A percentile compares a stretch with the other conserved stretches of the same genome.
Evolutionary conservation across 805 yeast genomes (phyloP).

Genomic region (Barnettozyma sucrosica): DNA sequence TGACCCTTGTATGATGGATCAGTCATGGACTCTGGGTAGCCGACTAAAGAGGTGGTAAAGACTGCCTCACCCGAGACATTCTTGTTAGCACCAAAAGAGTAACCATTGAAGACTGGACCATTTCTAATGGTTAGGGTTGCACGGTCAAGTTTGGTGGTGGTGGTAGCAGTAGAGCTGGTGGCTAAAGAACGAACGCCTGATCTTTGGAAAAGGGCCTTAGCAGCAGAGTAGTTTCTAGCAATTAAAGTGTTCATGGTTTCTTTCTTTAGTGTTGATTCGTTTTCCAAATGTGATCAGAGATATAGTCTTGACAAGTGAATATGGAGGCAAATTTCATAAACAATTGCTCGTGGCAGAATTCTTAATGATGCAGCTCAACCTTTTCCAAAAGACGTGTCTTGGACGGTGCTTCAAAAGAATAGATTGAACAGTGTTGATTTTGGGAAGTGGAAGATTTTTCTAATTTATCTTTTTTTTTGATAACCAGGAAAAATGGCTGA

Average conservation of each 20-base stretch:
- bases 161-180: constrained; percentile 21
- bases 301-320: constrained; percentile 42
- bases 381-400: not conserved
- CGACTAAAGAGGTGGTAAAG: constrained; percentile 95
- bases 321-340: constrained; percentile 26
- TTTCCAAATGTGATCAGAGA: constrained; percentile 50
- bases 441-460: not conserved
- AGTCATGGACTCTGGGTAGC: constrained; percentile 98
- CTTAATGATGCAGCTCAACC: not conserved
- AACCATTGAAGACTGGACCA: constrained; percentile 91
- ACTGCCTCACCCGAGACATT: constrained; percentile 96
- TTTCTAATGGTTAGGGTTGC: constrained; percentile 88
- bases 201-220: constrained; percentile 25
- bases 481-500: constrained; percentile 1
- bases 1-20: constrained; percentile 98
- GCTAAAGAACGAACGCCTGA: constrained; percentile 25
- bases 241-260: constrained; percentile 21
- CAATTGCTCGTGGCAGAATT: not conserved
- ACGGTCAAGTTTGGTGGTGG: constrained; percentile 45
- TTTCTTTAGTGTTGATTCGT: constrained; percentile 31
- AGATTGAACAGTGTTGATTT: not conserved
- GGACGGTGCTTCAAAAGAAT: not conserved
- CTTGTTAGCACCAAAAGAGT: constrained; percentile 92
- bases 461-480: not conserved
- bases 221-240: constrained; percentile 21